phyloP scores from a whole-genome alignment of 768 basidiomycete genomes.

The Strobilomyces confusus region DNA sequence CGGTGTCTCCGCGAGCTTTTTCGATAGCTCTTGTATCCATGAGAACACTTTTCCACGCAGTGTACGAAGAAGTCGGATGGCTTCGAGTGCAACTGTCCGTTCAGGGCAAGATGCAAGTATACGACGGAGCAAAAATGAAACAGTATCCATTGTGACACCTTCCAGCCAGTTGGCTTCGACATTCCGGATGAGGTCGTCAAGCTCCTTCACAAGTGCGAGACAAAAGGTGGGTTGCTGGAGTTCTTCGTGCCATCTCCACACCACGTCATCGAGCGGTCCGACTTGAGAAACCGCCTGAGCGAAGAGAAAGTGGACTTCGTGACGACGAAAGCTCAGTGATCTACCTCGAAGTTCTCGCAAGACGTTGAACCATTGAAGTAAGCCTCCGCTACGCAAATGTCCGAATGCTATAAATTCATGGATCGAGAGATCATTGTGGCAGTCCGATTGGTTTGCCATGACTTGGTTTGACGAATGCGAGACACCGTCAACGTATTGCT shows the following conservation, averaged over 20 bases:
- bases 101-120: conserved; percentile 29
- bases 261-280: conserved; percentile 21
- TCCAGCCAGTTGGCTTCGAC: conserved; percentile 43
- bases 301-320: conserved; percentile 40
- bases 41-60: conserved; percentile 30
- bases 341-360: conserved; percentile 37
- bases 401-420: conserved; percentile 26
- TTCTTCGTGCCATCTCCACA: conserved; percentile 13
- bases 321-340: conserved; percentile 34
- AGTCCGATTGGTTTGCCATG: conserved; percentile 40
- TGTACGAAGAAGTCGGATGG: conserved; percentile 27
- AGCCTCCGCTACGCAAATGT: conserved; percentile 41
- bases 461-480: conserved; percentile 1
- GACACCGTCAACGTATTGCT: conserved; percentile 23
- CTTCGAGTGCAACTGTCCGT: conserved; percentile 10
- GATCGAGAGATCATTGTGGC: conserved; percentile 36
- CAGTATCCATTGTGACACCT: conserved; percentile 29
- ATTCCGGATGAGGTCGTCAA: conserved; percentile 31
- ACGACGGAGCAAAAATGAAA: conserved; percentile 34
- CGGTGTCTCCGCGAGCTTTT: conserved; percentile 14
- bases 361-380: conserved; percentile 51
- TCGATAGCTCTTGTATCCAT: conserved; percentile 35
- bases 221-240: conserved; percentile 17
- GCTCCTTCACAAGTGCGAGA: conserved; percentile 31
- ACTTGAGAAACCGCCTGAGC: conserved; percentile 42